Conservation (phyloP, 192 early-diverging fungal species). For the Martensiomyces pterosporus region DNA sequence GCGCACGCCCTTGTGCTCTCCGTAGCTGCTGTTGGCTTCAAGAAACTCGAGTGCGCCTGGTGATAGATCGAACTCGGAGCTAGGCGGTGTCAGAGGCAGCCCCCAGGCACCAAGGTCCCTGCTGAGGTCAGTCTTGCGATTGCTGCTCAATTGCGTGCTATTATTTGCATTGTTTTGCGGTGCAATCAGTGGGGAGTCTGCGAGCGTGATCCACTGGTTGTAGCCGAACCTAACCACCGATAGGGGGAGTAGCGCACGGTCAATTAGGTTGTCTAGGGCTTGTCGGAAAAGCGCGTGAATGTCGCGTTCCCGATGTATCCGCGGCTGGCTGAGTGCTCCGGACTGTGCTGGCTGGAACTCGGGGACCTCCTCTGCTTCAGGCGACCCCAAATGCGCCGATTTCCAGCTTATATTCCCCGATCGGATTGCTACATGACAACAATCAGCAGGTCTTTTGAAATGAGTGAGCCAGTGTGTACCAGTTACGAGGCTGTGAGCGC, state of each 20-base stretch:
- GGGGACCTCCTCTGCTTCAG: no score
- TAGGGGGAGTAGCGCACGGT: constrained; percentile 32
- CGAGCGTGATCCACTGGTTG: constrained; percentile 39
- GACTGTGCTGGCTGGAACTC: no score
- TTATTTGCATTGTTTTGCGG: no score
- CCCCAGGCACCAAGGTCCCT: background rate
- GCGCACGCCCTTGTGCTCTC: no score
- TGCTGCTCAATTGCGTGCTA: no score
- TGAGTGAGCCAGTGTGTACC: background rate
- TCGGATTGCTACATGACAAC: constrained; percentile 14
- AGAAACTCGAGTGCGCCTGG: constrained; percentile 14
- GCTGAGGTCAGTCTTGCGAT: no score
- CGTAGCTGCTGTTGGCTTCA: constrained; percentile 10
- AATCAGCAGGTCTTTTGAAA: no score
- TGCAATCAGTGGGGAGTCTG: background rate
- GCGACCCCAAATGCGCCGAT: background rate
- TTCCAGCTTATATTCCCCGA: constrained; percentile 37
- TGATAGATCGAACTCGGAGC: constrained; percentile 14
- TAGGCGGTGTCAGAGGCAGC: constrained; percentile 25
- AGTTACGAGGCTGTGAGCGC: no score
- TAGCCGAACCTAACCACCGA: constrained; percentile 47
- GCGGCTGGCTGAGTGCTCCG: no score
- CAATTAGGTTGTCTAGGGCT: constrained; percentile 39
- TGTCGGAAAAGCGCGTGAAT: constrained; percentile 18
- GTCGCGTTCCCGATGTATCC: background rate